Conservation (phyloP, 352 stramenopile species). For the Aphanomyces euteiches region DNA sequence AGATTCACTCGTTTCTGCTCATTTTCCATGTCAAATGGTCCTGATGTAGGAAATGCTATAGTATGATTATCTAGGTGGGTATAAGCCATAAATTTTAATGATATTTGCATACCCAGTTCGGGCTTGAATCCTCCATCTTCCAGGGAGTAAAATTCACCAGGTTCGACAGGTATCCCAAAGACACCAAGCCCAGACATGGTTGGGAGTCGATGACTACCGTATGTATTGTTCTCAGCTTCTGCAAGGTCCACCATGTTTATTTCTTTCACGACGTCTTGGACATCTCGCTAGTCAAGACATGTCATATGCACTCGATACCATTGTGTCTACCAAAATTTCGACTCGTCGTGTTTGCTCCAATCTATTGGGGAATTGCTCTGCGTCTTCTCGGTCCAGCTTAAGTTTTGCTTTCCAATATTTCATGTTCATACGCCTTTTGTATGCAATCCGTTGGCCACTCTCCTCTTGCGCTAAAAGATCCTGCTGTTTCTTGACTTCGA, state of each 20-base stretch:
- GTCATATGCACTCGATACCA: too few species aligned
- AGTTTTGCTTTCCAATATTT: slow-evolving; percentile 73
- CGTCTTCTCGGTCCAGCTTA: slow-evolving; percentile 44
- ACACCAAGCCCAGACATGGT: slow-evolving; percentile 51
- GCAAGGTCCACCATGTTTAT: slow-evolving; percentile 38
- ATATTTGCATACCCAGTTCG: slow-evolving; percentile 49
- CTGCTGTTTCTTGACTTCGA: slow-evolving; percentile 42
- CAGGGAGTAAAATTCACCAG: slow-evolving; percentile 57
- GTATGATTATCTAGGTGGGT: slow-evolving; percentile 46
- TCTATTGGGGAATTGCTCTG: too few species aligned
- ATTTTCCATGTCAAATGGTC: slow-evolving; percentile 45
- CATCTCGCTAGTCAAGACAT: slow-evolving; percentile 24
- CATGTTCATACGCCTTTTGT: slow-evolving; percentile 52
- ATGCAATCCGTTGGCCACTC: slow-evolving; percentile 33
- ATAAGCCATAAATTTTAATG: slow-evolving; percentile 27
- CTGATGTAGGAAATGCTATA: slow-evolving; percentile 42
- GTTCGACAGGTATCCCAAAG: slow-evolving; percentile 46
- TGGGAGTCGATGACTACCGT: slow-evolving; percentile 32
- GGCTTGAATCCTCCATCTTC: slow-evolving; percentile 41
- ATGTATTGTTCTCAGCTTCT: slow-evolving; percentile 35
- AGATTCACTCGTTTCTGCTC: slow-evolving; percentile 48
- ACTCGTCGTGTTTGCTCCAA: too few species aligned
- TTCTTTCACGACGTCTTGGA: slow-evolving; percentile 41
- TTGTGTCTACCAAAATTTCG: too few species aligned
- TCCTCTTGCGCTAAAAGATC: slow-evolving; percentile 29